A percentile compares a stretch with the other conserved stretches of the same genome.
Evolutionary conservation across 208 protist genomes (phyloP).

Genomic region (Acanthamoeba triangularis): DNA sequence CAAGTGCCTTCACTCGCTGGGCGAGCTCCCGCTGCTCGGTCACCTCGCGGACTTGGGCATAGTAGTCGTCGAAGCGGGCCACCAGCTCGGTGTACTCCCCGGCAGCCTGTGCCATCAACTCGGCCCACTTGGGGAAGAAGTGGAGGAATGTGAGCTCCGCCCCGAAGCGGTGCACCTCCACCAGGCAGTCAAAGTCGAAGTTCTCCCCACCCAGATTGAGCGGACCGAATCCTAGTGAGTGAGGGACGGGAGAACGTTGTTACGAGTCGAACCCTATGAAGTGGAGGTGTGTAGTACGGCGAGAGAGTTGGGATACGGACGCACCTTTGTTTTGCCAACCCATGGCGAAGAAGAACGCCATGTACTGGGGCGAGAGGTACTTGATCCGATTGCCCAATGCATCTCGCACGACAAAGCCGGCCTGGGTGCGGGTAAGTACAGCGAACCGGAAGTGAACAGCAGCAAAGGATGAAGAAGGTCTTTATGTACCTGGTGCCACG

Average conservation of each 20-base stretch:
- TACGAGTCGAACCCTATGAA: too few species aligned
- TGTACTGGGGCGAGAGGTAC: conserved; percentile 67
- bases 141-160: conserved; percentile 3
- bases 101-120: background rate
- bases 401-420: conserved; percentile 35
- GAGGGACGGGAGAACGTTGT: background rate
- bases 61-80: background rate
- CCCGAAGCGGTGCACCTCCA: conserved; percentile 15
- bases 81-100: background rate
- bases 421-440: background rate
- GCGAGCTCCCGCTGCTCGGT: conserved; percentile 37
- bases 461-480: background rate
- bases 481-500: background rate
- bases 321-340: conserved; percentile 66
- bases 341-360: conserved; percentile 53
- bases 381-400: background rate
- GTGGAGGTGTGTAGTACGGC: background rate
- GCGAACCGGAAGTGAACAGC: background rate
- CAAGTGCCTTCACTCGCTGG: background rate
- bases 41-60: background rate
- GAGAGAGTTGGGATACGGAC: too few species aligned
- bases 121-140: conserved; percentile 43
- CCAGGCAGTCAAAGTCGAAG: conserved; percentile 67
- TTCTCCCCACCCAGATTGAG: conserved; percentile 72
- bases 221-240: background rate